Evolutionary conservation across 768 basidiomycete genomes (phyloP), one percentile per base, ranked within the genome.

Genomic region (Tylopilus felleus): DNA sequence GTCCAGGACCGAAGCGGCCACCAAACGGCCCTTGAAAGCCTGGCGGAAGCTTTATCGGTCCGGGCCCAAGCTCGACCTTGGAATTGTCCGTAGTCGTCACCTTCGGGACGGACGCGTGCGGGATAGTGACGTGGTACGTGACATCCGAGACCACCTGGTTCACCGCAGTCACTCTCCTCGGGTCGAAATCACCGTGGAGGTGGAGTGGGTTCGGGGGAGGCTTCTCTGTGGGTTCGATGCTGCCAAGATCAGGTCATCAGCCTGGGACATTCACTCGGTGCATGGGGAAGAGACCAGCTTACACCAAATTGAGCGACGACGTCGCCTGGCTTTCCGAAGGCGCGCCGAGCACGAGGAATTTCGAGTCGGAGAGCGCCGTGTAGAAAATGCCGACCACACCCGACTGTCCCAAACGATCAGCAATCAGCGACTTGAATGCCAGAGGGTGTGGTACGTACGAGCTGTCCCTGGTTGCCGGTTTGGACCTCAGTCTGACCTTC

Each of bases 261-360:
- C 19, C 14, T 17, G 8, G 16, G 7, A 4, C 41, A 19, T 28
- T 28, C 14, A 21, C 9, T n/a, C 23, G n/a, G 13, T 38, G 19
- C 3, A 5, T 10, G 16, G 14, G 8, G 7, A 46, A 41, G 1
- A 35, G 19, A 50, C 13, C 9, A 6, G 57, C 74, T 56, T 63
- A 77, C 76, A 67, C 64, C 1, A 75, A 56, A 35, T 77, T 77
- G 31, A 77, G 23, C 7, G 75, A 77, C 4, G 74, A 75, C 0
- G 55, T 68, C 23, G 68, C 57, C 47, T 63, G 60, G 42, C 49
- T 67, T 48, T 69, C 63, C 2, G 68, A 36, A 5, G 76, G 70
- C 10, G 64, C 72, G 27, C 66, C 75, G 10, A 60, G 65, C 25
- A 77, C 55, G 27, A 71, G 56, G 49, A 69, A 68, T 16, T 60